Conservation (phyloP, 2,329 filamentous ascomycete genomes). For the Ophiostoma fasciatum region DNA sequence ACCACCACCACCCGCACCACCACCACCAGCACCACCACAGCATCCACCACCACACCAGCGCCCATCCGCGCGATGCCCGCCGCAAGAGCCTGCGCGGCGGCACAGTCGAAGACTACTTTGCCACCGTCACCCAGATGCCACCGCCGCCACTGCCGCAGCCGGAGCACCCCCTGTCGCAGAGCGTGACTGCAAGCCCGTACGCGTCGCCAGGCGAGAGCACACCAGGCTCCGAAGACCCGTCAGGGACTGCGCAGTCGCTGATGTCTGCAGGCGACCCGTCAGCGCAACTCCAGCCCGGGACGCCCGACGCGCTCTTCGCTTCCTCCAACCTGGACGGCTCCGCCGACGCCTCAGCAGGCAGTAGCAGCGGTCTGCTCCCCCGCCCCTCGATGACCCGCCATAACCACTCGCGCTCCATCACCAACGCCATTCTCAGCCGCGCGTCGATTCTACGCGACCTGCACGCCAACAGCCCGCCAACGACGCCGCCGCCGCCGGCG, state of each 20-base stretch:
- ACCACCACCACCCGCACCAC: background rate
- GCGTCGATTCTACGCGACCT: slow-evolving; percentile 19
- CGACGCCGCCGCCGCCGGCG: slow-evolving; percentile 24
- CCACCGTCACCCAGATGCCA: slow-evolving; percentile 27
- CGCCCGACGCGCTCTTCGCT: slow-evolving; percentile 13
- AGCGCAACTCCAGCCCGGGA: slow-evolving; percentile 6
- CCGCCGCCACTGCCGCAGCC: background rate
- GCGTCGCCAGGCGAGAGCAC: slow-evolving; percentile 20
- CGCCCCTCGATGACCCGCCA: slow-evolving; percentile 21
- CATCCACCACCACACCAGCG: slow-evolving; percentile 28
- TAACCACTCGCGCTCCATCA: slow-evolving; percentile 28
- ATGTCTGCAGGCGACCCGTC: slow-evolving; percentile 8
- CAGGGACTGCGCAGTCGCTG: slow-evolving; percentile 8
- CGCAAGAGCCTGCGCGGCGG: slow-evolving; percentile 37
- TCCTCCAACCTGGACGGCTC: slow-evolving; percentile 16
- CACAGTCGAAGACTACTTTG: slow-evolving; percentile 44
- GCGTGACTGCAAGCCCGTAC: slow-evolving; percentile 55
- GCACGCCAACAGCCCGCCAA: no score
- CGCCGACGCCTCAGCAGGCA: slow-evolving; percentile 10
- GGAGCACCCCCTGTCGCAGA: slow-evolving; percentile 64
- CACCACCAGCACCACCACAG: slow-evolving; percentile 18
- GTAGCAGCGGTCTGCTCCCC: background rate
- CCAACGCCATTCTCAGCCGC: slow-evolving; percentile 29
- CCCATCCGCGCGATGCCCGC: slow-evolving; percentile 29
- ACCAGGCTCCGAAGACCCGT: slow-evolving; percentile 16